A percentile compares a stretch with the other conserved stretches of the same genome.
These are phyloP conservation scores for Infundibulicybe gibba DNA, from an alignment of 768 basidiomycete genomes.

Conservation along the genomic window DNA sequence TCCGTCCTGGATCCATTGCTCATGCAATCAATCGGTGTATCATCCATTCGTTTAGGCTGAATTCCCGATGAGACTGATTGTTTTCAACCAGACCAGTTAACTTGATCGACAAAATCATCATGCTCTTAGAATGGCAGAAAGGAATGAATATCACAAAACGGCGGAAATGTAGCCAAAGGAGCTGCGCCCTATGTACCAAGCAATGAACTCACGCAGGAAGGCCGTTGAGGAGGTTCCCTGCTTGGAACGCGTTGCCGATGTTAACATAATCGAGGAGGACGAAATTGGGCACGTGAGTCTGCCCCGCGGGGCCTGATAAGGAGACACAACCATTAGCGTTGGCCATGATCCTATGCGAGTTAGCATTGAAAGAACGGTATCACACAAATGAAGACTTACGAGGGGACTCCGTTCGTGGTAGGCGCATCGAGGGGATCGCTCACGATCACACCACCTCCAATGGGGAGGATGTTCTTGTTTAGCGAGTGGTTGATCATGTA, in stretches of 20 bases:
- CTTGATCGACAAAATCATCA: no score
- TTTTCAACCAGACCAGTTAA: no score
- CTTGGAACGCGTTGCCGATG: constrained; percentile 38
- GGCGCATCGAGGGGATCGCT: constrained; percentile 32
- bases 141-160: constrained; percentile 49
- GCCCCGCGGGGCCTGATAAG: constrained; percentile 27
- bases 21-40: no score
- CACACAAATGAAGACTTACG: constrained; percentile 22
- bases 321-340: constrained; percentile 41
- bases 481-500: constrained; percentile 60
- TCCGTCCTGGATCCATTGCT: no score
- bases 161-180: no score
- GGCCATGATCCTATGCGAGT: constrained; percentile 26
- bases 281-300: constrained; percentile 41
- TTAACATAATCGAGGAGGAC: constrained; percentile 52
- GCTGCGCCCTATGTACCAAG: no score
- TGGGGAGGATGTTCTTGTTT: constrained; percentile 38
- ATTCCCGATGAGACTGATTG: constrained; percentile 22
- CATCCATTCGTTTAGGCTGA: no score
- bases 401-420: constrained; percentile 33
- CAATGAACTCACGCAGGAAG: constrained; percentile 11
- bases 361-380: background rate
- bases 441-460: constrained; percentile 28
- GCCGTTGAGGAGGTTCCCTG: constrained; percentile 43
- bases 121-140: constrained; percentile 50